phyloP scores from a whole-genome alignment of 352 stramenopile species.

The Phytophthora litchii region DNA sequence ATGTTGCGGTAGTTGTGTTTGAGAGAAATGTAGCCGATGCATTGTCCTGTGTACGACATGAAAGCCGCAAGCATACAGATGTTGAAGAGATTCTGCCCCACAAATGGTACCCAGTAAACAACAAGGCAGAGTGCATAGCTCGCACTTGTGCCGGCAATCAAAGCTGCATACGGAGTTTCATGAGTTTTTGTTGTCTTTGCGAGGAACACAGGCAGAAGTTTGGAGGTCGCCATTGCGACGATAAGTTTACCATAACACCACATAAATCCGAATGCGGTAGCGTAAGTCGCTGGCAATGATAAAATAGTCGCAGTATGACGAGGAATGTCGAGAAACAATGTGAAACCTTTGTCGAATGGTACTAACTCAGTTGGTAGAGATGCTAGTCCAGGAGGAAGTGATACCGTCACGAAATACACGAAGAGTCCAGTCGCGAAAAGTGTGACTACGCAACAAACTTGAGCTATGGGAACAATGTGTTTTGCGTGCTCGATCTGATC shows the following conservation, averaged over 20 bases:
- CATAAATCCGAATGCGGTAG: constrained; percentile 59
- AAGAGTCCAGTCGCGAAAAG: constrained; percentile 46
- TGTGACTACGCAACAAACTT: constrained; percentile 47
- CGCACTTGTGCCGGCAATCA: constrained; percentile 29
- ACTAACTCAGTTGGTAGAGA: constrained; percentile 27
- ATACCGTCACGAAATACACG: constrained; percentile 42
- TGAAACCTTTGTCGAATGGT: constrained; percentile 47
- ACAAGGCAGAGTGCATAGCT: constrained; percentile 46
- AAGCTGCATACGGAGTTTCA: constrained; percentile 29
- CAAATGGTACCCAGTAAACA: constrained; percentile 30
- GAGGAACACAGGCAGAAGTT: constrained; percentile 41
- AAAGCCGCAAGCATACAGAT: constrained; percentile 45
- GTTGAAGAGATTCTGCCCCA: constrained; percentile 38
- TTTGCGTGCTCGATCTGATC: constrained; percentile 49
- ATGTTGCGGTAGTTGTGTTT: constrained; percentile 52
- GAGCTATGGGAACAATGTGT: constrained; percentile 40
- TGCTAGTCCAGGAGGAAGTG: constrained; percentile 36
- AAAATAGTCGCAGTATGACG: constrained; percentile 33
- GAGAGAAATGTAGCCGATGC: constrained; percentile 49
- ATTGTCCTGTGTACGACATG: constrained; percentile 50
- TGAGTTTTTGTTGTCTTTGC: constrained; percentile 14
- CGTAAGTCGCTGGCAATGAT: constrained; percentile 56
- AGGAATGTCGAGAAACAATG: constrained; percentile 29
- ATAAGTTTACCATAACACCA: constrained; percentile 65
- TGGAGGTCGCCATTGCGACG: constrained; percentile 49